Conservation (phyloP, 805 yeast species). For the Pichia pseudocactophila region DNA sequence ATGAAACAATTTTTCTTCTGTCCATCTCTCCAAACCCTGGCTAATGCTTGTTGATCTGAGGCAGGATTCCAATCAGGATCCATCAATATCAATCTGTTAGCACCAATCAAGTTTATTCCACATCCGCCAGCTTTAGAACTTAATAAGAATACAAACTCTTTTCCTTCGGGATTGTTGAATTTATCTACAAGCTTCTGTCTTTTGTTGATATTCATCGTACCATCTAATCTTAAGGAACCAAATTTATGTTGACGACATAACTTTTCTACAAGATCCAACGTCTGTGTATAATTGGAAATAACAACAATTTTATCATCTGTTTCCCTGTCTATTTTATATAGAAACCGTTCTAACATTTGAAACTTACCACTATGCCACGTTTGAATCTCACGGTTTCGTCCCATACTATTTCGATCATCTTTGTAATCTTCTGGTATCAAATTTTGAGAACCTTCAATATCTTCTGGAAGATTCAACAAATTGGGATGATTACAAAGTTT, state of each 20-base stretch:
- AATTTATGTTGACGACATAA: constrained; percentile 71
- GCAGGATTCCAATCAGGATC: constrained; percentile 99
- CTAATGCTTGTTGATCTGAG: constrained; percentile 94
- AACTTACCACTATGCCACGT: constrained; percentile 85
- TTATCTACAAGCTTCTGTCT: constrained; percentile 87
- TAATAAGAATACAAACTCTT: constrained; percentile 79
- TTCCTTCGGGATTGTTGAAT: constrained; percentile 79
- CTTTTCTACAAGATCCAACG: constrained; percentile 80
- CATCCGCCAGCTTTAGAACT: constrained; percentile 99
- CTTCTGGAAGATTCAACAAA: constrained; percentile 64
- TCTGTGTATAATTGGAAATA: constrained; percentile 91
- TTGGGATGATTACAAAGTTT: constrained; percentile 95
- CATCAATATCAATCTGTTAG: constrained; percentile 76
- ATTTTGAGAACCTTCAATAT: constrained; percentile 58
- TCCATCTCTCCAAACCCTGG: constrained; percentile 98
- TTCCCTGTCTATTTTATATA: constrained; percentile 63
- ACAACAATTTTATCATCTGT: constrained; percentile 93
- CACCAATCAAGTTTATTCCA: constrained; percentile 95
- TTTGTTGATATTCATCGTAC: constrained; percentile 85
- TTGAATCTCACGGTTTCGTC: constrained; percentile 65
- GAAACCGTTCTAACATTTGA: constrained; percentile 73
- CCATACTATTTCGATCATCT: constrained; percentile 33
- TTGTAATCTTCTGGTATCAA: constrained; percentile 71
- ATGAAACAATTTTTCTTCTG: constrained; percentile 95
- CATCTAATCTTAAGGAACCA: constrained; percentile 79